Percentiles rank a stretch among this genome's conserved stretches.
Conservation (phyloP, 345 rosid genomes). For the Bruguiera gymnorhiza region DNA sequence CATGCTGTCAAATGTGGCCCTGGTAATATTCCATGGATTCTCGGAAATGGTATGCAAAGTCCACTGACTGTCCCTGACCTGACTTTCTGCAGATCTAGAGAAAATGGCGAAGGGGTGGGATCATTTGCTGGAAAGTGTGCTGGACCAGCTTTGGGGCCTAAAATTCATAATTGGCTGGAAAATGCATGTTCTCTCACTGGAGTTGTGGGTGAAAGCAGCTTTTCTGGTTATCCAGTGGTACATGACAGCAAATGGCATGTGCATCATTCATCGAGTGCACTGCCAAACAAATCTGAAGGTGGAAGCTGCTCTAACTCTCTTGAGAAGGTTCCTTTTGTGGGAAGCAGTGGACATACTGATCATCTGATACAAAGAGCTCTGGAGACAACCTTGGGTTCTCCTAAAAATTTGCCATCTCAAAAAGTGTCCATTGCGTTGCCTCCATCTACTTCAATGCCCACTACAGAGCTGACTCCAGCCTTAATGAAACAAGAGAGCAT, state of each 20-base stretch:
- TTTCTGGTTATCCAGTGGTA: conserved; percentile 20
- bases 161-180: conserved; percentile 26
- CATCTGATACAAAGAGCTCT: conserved; percentile 15
- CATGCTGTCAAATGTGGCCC: conserved; percentile 21
- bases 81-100: conserved; percentile 26
- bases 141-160: conserved; percentile 22
- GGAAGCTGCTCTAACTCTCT: conserved; percentile 19
- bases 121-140: conserved; percentile 19
- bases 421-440: conserved; percentile 20
- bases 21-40: conserved; percentile 15
- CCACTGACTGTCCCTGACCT: conserved; percentile 22
- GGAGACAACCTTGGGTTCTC: conserved; percentile 16
- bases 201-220: conserved; percentile 13
- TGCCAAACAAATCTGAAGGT: conserved; percentile 22
- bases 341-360: conserved; percentile 21
- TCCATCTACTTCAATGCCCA: conserved; percentile 18
- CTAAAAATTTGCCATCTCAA: conserved; percentile 22
- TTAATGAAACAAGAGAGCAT: conserved; percentile 18
- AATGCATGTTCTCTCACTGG: conserved; percentile 12
- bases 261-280: conserved; percentile 16
- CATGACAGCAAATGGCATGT: conserved; percentile 15
- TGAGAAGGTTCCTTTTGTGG: conserved; percentile 23
- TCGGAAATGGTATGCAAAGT: conserved; percentile 20
- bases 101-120: conserved; percentile 26
- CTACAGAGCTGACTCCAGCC: conserved; percentile 20